Base-by-base conservation (phyloP, 192 early-diverging fungal species). In the Rhizophagus clarus region DNA sequence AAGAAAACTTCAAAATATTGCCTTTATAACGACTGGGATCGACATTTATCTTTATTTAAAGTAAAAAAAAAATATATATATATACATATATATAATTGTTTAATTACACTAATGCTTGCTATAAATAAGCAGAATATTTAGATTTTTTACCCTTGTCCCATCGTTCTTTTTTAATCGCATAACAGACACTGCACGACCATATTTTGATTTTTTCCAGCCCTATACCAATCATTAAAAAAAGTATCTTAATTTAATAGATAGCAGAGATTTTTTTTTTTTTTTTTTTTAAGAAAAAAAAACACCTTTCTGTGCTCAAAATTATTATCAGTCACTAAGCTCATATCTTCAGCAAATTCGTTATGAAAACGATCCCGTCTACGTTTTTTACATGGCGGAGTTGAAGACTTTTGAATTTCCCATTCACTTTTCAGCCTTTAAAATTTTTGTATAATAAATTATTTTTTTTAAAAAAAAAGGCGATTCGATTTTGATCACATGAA, bases 131-230 rank as follows among this genome's bases (percentile, higher is more conserved):
- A 28, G 24, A 31, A 11, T 29, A 66, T 42, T 42, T 10, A 42
- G 7, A 45, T 24, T 20, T n/a, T 32, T 28, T 56, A 76, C 75
- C 75, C 61, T 66, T 4, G 26, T 76, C 32, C 75, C 61, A 64
- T 76, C 61, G 12, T 47, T 81, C 79, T 83, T 90, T 31, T 85
- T 81, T 29, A 93, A 63, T n/a, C 87, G 86, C 86, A 93, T 88
- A 51, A 92, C 89, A 10, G 93, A 85, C 61, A 94, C 91, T 11
- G 91, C 92, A 28, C 93, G 89, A 75, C 91, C 91, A 85, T 92
- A 94, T 45, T 91, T 80, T 22, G 90, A 89, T 76, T 88, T 84
- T 70, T 88, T 88, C 94, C 95, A 96, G 5, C 91, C 91, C 24
- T 83, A 74, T 29, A 26, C 29, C 0, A 20, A 56, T 29, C 15